Evolutionary conservation across 345 rosid genomes (phyloP).

Genomic region (Aurinia saxatilis): DNA sequence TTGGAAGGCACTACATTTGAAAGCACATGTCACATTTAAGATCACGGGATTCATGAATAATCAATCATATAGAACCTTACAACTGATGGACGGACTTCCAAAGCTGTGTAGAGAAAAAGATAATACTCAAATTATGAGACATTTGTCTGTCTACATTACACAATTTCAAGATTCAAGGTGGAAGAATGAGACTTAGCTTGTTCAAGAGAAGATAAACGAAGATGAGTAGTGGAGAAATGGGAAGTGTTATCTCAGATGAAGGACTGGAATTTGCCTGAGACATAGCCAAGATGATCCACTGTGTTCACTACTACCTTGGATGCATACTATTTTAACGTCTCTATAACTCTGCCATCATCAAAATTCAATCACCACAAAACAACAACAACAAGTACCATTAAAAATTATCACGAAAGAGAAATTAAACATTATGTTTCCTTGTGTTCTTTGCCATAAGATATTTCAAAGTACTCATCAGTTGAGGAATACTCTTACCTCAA

Average conservation of each 20-base stretch:
- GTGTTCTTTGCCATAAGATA: slow-evolving; percentile 49
- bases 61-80: slow-evolving; percentile 35
- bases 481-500: slow-evolving; percentile 64
- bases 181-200: slow-evolving; percentile 35
- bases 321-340: slow-evolving; percentile 60
- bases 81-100: slow-evolving; percentile 87
- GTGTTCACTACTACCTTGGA: slow-evolving; percentile 67
- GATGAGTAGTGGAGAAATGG: slow-evolving; percentile 42
- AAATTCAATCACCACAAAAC: not conserved
- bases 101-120: slow-evolving; percentile 78
- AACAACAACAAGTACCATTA: not conserved
- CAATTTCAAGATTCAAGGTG: not conserved
- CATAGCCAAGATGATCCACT: slow-evolving; percentile 86
- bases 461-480: slow-evolving; percentile 81
- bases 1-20: slow-evolving; percentile 66
- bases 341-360: slow-evolving; percentile 42
- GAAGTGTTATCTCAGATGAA: slow-evolving; percentile 43
- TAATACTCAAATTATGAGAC: too few relatives aligned
- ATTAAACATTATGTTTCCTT: slow-evolving; percentile 48
- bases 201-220: slow-evolving; percentile 47
- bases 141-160: not conserved
- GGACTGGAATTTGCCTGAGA: slow-evolving; percentile 52
- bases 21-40: not conserved
- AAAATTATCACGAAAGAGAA: not conserved
- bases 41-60: not conserved